Percentiles rank a stretch among this genome's conserved stretches.
phyloP scores from a whole-genome alignment of 768 basidiomycete species.

The Amanita brunnescens region DNA sequence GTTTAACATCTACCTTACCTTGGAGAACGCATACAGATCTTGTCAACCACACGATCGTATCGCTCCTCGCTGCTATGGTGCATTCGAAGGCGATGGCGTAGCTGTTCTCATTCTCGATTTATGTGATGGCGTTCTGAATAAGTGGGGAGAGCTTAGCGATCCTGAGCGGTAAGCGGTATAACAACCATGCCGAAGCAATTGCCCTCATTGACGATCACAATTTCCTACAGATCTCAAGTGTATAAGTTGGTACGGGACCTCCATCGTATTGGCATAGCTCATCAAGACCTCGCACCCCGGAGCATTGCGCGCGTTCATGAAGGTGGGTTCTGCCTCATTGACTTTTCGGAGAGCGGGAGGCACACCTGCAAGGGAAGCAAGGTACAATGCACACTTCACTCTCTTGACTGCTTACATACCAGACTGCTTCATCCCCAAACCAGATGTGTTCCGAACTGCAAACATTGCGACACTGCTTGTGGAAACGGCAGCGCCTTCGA shows the following conservation, averaged over 20 bases:
- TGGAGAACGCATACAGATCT: constrained; percentile 14
- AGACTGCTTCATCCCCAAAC: constrained; percentile 6
- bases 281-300: constrained; percentile 15
- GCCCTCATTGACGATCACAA: constrained; percentile 11
- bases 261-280: constrained; percentile 13
- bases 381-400: constrained; percentile 6
- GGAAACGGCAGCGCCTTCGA: constrained; percentile 10
- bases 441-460: constrained; percentile 13
- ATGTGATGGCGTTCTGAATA: constrained; percentile 13
- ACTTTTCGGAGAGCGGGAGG: constrained; percentile 13
- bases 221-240: constrained; percentile 14
- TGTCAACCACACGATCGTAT: constrained; percentile 11
- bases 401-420: constrained; percentile 6
- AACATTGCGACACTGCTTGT: constrained; percentile 16
- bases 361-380: constrained; percentile 11
- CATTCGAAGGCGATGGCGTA: constrained; percentile 11
- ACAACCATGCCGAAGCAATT: constrained; percentile 8
- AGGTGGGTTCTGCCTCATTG: constrained; percentile 13
- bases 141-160: constrained; percentile 12
- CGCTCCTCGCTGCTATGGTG: constrained; percentile 15
- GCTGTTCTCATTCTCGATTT: constrained; percentile 15
- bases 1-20: constrained; percentile 13
- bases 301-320: constrained; percentile 12
- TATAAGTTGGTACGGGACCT: constrained; percentile 13
- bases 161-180: constrained; percentile 13